phyloP scores from a whole-genome alignment of 805 yeast genomes.

The Jamesozyma piceae region DNA sequence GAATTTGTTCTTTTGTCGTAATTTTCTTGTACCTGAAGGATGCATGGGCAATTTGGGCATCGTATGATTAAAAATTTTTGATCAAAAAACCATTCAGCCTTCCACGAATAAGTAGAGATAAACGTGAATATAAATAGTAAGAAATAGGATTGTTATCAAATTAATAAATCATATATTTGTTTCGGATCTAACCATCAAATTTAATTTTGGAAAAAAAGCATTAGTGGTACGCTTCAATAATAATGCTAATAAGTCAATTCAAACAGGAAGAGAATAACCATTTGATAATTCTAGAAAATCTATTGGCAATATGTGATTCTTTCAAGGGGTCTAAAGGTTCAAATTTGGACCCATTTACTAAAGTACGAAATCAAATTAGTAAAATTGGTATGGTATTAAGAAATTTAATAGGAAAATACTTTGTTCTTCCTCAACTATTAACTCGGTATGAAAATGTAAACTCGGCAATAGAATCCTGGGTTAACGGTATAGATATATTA shows the following conservation, averaged over 20 bases:
- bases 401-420: background rate
- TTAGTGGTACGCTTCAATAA: too few species aligned
- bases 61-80: too few species aligned
- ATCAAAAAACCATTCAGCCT: too few species aligned
- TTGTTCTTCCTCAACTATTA: background rate
- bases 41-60: too few species aligned
- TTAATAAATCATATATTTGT: too few species aligned
- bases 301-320: background rate
- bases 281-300: background rate
- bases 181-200: too few species aligned
- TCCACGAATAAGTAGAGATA: too few species aligned
- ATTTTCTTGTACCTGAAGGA: too few species aligned
- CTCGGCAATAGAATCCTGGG: background rate
- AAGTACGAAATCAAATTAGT: background rate
- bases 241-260: background rate
- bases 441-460: background rate
- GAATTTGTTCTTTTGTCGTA: too few species aligned
- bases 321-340: background rate
- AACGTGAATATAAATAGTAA: too few species aligned
- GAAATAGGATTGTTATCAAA: too few species aligned
- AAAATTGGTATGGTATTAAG: background rate
- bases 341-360: background rate
- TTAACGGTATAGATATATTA: background rate
- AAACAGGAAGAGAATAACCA: constrained; percentile 1
- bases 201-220: too few species aligned